A percentile compares a stretch with the other conserved stretches of the same genome.
These are phyloP conservation scores for Apiospora marii DNA, from an alignment of 2,329 filamentous ascomycete species.

Conservation along the genomic window DNA sequence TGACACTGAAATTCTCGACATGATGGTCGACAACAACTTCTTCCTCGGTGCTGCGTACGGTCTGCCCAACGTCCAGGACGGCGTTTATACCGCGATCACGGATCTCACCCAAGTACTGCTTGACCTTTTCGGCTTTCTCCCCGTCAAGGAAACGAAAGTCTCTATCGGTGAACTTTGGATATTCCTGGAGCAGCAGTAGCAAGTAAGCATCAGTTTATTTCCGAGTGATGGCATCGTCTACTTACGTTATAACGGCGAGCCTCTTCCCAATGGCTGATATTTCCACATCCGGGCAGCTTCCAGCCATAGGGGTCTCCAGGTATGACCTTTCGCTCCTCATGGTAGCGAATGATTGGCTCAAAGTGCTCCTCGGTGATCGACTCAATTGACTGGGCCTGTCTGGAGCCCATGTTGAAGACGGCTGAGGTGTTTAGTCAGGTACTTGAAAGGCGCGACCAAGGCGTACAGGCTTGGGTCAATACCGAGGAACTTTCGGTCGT, in stretches of 20 bases:
- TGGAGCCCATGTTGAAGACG: background rate
- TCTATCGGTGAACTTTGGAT: background rate
- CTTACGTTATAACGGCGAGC: background rate
- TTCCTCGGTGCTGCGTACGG: background rate
- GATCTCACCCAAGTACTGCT: background rate
- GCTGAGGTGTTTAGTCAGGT: background rate
- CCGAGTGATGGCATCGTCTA: background rate
- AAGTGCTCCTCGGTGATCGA: background rate
- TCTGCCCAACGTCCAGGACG: background rate
- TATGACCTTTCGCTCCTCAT: background rate
- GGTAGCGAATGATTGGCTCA: background rate
- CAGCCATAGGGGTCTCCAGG: background rate
- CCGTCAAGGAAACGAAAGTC: background rate
- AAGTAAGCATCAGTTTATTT: background rate
- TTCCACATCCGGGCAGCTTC: constrained; percentile 2
- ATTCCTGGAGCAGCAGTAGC: background rate
- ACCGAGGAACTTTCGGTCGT: background rate
- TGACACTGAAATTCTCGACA: background rate
- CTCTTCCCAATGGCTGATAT: constrained; percentile 5
- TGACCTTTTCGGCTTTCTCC: background rate
- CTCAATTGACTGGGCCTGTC: background rate
- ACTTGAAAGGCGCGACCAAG: background rate
- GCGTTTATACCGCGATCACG: background rate
- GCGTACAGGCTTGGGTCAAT: background rate
- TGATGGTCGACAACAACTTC: background rate